Evolutionary conservation across 2,329 filamentous ascomycete genomes (phyloP), one percentile per base, ranked within the genome.

Genomic region (Sordariomycetes sp.): DNA sequence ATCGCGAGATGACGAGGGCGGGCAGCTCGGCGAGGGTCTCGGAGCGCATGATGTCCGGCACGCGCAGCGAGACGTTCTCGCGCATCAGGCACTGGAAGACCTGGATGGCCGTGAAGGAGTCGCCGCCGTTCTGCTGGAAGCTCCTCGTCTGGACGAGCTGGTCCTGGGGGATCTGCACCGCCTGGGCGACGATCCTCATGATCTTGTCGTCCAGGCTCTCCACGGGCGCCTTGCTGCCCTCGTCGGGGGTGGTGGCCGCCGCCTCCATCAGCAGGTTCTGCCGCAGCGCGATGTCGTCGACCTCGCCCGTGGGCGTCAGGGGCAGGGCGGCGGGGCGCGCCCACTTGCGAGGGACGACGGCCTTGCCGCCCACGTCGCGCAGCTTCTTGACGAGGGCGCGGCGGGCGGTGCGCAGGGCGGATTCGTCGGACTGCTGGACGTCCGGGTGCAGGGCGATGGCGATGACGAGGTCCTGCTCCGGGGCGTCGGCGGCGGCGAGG

Each of bases 51-150:
- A 36, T 36, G 16, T 32, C 20, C 10, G 34, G 34, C 16, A 36
- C 28, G n/a, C 24, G 34, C 4, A 36, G 34, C 28, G 30, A 24
- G 15, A 36, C 16, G 30, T 32, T 24, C 34, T 32, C 28, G 20
- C 10, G 15, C 28, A 36, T 32, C 20, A 36, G 34, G n/a, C n/a
- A 9, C 19, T 20, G 15, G 28, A 25, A 27, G 28, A 36, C 21
- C 12, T 16, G 17, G 15, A 32, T 36, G 30, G 34, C 34, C 11
- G 30, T 18, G 14, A 32, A 19, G 14, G 16, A 15, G 28, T 36
- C 30, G 29, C 34, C 34, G 21, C 34, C 34, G 12, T 36, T 27
- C 30, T 37, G 21, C 8, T 10, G 10, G 17, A 35, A 35, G 24
- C 17, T 16, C n/a, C 23, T 14, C 14, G 20, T 25, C 32, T 25